These are phyloP conservation scores for Blakeslea trispora DNA, from an alignment of 371 early-diverging fungal species.

Conservation along the genomic window DNA sequence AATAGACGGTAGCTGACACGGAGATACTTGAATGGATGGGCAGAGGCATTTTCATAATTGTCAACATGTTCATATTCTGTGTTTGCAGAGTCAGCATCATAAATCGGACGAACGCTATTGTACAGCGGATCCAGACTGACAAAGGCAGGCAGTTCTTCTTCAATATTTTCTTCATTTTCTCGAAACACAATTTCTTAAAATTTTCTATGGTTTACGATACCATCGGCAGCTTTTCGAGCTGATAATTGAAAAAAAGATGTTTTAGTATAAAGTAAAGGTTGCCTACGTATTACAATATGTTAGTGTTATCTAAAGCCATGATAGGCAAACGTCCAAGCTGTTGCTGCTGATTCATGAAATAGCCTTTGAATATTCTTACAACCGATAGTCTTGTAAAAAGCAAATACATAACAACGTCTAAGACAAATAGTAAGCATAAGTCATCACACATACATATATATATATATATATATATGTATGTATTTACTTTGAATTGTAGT, in stretches of 20 bases:
- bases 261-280: neutral
- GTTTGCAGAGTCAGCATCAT: neutral
- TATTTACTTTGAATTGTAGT: neutral
- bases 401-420: neutral
- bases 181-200: slow-evolving; percentile 1
- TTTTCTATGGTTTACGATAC: neutral
- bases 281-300: neutral
- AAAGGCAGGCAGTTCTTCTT: neutral
- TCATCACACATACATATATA: neutral
- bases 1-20: slow-evolving; percentile 1
- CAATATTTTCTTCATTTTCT: neutral
- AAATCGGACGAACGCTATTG: neutral
- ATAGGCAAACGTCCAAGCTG: neutral
- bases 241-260: neutral
- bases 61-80: neutral
- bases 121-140: neutral
- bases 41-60: neutral
- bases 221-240: neutral
- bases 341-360: neutral
- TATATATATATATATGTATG: neutral
- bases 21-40: slow-evolving; percentile 1
- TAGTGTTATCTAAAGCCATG: neutral
- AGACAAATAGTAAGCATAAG: neutral
- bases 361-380: neutral
- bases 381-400: neutral